Evolutionary conservation across 2,329 filamentous ascomycete species (phyloP).

Genomic region (Calonectria naviculata): DNA sequence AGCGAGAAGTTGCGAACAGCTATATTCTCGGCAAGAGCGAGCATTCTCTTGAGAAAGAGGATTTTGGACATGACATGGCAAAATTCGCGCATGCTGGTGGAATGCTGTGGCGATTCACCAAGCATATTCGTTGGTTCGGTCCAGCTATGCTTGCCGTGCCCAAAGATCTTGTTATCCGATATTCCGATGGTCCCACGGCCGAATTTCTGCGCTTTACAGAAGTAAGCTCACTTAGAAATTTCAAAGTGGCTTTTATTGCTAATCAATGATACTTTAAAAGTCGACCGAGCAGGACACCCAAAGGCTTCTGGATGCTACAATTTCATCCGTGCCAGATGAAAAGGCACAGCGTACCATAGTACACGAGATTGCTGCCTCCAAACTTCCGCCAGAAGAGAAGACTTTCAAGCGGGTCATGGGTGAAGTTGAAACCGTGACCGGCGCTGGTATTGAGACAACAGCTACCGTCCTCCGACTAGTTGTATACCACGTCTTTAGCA

Average conservation of each 20-base stretch:
- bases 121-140: background rate
- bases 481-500: background rate
- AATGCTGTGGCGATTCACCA: background rate
- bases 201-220: background rate
- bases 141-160: background rate
- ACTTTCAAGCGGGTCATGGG: background rate
- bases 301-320: background rate
- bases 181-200: background rate
- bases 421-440: background rate
- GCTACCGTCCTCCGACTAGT: background rate
- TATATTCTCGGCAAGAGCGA: background rate
- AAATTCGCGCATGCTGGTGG: background rate
- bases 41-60: background rate
- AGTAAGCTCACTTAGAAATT: background rate
- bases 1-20: background rate
- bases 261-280: background rate
- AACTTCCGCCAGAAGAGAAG: background rate
- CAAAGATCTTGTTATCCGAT: background rate
- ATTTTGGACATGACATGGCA: background rate
- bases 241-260: background rate
- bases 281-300: background rate
- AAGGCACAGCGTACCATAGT: background rate
- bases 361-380: background rate
- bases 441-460: background rate
- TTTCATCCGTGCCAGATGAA: background rate